Percentiles rank a stretch among this genome's conserved stretches.
phyloP scores from a whole-genome alignment of 768 basidiomycete species.

The Dictyophora rubrovolvata region DNA sequence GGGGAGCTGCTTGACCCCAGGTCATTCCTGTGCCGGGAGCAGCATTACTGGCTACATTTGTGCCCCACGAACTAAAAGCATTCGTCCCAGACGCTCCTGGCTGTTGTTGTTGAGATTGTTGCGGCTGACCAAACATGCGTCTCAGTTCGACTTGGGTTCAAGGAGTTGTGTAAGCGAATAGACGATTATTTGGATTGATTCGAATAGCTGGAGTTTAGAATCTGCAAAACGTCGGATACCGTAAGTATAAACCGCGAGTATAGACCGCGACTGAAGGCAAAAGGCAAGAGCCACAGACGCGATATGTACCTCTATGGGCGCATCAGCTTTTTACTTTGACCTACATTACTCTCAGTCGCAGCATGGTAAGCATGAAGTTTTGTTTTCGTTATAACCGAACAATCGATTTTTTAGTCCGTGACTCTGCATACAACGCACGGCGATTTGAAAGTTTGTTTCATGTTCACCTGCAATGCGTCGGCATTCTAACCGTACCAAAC shows the following conservation, averaged over 20 bases:
- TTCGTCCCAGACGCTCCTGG: slow-evolving; percentile 15
- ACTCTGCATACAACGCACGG: slow-evolving; percentile 92
- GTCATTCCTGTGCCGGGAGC: neutral
- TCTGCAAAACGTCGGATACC: neutral
- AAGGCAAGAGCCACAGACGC: neutral
- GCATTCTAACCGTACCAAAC: neutral
- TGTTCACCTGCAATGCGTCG: neutral
- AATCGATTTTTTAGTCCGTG: slow-evolving; percentile 57
- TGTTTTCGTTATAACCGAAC: neutral
- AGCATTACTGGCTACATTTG: neutral
- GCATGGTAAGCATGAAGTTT: neutral
- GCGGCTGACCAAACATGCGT: slow-evolving; percentile 16
- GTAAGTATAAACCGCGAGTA: neutral
- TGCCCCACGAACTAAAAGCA: neutral
- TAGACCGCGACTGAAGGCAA: slow-evolving; percentile 1
- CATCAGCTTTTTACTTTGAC: neutral
- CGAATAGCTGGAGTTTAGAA: neutral
- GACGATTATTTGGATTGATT: too few species aligned
- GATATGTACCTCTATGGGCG: slow-evolving; percentile 1
- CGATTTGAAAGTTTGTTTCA: slow-evolving; percentile 70
- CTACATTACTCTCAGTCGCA: neutral
- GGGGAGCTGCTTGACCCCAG: neutral
- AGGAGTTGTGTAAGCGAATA: too few species aligned
- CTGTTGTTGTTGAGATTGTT: slow-evolving; percentile 18
- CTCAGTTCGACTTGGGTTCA: neutral